These are phyloP conservation scores for Alisma plantagoaquatica DNA, from an alignment of 106 monocot genomes.

Conservation along the genomic window DNA sequence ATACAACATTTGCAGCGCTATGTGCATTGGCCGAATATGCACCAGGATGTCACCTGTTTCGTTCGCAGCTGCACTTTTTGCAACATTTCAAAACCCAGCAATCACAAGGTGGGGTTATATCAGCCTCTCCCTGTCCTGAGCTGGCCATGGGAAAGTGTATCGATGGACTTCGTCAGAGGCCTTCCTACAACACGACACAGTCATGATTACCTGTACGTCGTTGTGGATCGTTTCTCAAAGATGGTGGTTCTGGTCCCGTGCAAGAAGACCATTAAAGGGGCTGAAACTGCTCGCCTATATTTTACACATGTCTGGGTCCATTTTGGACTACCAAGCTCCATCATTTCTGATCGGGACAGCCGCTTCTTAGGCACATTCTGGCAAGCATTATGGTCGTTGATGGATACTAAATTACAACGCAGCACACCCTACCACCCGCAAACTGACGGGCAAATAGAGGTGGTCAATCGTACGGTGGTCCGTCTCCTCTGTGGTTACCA, in stretches of 20 bases:
- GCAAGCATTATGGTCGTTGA: background rate
- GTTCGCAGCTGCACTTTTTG: background rate
- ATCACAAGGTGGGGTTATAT: background rate
- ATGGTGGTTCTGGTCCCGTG: conserved; percentile 7
- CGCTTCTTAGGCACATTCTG: conserved; percentile 4
- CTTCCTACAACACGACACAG: background rate
- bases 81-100: background rate
- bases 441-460: conserved; percentile 2
- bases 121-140: background rate
- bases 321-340: background rate
- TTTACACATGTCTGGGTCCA: background rate
- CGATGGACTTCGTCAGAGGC: background rate
- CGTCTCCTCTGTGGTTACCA: background rate
- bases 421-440: conserved; percentile 1
- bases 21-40: background rate
- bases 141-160: conserved; percentile 1
- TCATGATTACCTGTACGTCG: background rate
- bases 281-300: background rate
- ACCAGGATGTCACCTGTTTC: background rate
- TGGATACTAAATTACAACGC: conserved; percentile 2
- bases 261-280: background rate
- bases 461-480: conserved; percentile 2
- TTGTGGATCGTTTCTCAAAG: conserved; percentile 6
- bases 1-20: background rate
- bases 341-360: background rate